phyloP scores from a whole-genome alignment of 176 grass and related monocot species.

The Aegilops sharonensis region DNA sequence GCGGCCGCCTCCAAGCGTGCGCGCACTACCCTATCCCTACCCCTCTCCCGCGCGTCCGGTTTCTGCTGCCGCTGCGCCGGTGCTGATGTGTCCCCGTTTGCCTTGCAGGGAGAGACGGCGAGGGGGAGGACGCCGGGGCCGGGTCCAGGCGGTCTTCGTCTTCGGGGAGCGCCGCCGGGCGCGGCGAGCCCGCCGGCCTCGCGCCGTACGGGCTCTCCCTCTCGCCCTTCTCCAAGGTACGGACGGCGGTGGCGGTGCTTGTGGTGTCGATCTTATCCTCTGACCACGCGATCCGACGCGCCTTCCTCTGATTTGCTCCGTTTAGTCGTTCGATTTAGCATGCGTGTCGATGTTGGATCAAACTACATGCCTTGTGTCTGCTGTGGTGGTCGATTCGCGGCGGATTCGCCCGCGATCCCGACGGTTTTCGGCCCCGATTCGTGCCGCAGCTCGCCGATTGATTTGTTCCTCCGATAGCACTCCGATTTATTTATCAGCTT shows the following conservation, averaged over 20 bases:
- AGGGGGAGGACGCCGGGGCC: constrained; percentile 1
- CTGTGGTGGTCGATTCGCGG: not conserved
- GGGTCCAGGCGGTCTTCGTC: not conserved
- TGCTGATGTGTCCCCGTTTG: not conserved
- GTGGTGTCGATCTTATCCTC: not conserved
- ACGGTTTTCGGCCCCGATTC: not conserved
- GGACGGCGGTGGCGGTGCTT: not conserved
- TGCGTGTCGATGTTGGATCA: not conserved
- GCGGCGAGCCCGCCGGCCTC: constrained; percentile 43
- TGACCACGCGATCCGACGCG: not conserved
- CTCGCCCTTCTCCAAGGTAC: constrained; percentile 81
- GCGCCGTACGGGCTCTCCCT: constrained; percentile 45
- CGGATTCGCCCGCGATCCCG: not conserved
- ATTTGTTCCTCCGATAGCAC: not conserved
- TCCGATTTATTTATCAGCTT: not conserved
- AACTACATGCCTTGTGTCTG: not conserved
- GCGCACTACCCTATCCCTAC: not conserved
- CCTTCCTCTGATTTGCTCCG: not conserved
- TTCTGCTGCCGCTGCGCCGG: not conserved
- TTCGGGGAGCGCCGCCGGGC: not conserved
- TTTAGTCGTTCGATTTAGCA: not conserved
- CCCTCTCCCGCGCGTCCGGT: not conserved
- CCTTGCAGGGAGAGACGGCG: constrained; percentile 32
- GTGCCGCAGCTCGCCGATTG: not conserved
- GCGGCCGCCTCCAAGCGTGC: constrained; percentile 68